These are phyloP conservation scores for Przewalskia tangutica DNA, from an alignment of 257 asterid genomes.

Conservation along the genomic window DNA sequence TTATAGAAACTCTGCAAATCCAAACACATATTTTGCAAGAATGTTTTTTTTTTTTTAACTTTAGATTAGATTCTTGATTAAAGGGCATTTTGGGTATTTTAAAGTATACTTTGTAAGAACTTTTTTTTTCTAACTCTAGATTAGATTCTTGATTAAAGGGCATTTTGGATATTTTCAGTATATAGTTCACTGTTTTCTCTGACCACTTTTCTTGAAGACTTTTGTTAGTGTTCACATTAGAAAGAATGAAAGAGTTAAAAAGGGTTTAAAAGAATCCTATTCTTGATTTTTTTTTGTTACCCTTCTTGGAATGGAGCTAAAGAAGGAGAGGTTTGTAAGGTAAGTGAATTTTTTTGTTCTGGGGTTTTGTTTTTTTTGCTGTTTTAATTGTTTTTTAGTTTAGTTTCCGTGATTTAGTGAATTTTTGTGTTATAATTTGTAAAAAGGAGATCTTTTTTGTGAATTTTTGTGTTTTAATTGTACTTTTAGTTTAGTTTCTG, in stretches of 20 bases:
- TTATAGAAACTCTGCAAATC: not conserved
- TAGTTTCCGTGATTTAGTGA: not conserved
- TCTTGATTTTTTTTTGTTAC: conserved; percentile 4
- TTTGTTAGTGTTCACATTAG: not conserved
- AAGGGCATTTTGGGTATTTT: conserved; percentile 10
- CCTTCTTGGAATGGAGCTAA: conserved; percentile 38
- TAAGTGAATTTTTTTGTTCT: conserved; percentile 9
- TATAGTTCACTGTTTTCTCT: conserved; percentile 1
- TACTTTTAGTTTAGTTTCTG: not conserved
- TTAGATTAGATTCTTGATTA: conserved; percentile 5
- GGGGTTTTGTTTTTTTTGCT: not conserved
- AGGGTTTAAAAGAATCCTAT: not conserved
- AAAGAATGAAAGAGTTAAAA: not conserved
- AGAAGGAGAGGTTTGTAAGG: conserved; percentile 79
- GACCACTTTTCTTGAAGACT: not conserved
- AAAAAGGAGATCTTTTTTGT: conserved; percentile 12
- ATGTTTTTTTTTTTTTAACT: not conserved
- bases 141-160: conserved; percentile 11
- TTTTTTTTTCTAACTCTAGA: not conserved
- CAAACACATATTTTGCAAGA: not conserved
- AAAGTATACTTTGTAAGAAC: too few relatives aligned
- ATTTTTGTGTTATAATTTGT: not conserved
- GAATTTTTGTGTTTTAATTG: not conserved
- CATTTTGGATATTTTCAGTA: not conserved
- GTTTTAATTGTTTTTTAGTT: not conserved